Evolutionary conservation across 805 yeast genomes (phyloP).

Genomic region (Saturnispora sanitii): DNA sequence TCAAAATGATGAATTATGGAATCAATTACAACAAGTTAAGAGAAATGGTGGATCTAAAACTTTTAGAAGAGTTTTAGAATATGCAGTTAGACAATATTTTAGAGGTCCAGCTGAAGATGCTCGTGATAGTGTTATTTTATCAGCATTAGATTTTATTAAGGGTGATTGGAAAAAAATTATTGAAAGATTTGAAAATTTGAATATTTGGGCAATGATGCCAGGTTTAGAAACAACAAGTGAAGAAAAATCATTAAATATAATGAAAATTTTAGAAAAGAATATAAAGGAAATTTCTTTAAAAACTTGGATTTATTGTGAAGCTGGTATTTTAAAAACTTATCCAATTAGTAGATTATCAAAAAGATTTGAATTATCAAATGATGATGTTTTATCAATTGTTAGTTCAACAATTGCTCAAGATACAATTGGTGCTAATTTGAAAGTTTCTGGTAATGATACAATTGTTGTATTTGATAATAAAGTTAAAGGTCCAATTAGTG

Average conservation of each 20-base stretch:
- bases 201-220: constrained; percentile 54
- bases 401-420: constrained; percentile 68
- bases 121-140: constrained; percentile 85
- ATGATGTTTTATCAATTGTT: constrained; percentile 51
- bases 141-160: constrained; percentile 76
- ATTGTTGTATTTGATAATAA: constrained; percentile 65
- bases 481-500: constrained; percentile 67
- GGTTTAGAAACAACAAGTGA: constrained; percentile 38
- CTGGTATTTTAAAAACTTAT: constrained; percentile 62
- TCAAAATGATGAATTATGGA: constrained; percentile 10
- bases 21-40: constrained; percentile 12
- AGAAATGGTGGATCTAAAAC: constrained; percentile 39
- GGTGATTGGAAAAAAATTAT: constrained; percentile 85
- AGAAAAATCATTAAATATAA: constrained; percentile 39
- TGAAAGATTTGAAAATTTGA: constrained; percentile 61
- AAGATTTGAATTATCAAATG: constrained; percentile 53
- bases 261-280: constrained; percentile 50
- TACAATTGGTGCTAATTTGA: constrained; percentile 69
- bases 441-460: constrained; percentile 53
- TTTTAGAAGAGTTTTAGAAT: constrained; percentile 83
- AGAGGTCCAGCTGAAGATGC: constrained; percentile 97
- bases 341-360: constrained; percentile 56
- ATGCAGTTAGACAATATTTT: constrained; percentile 88
- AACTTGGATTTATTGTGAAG: constrained; percentile 84
- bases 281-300: constrained; percentile 86